These are phyloP conservation scores for Leavenworthia alabamica DNA, from an alignment of 345 rosid genomes.

Conservation along the genomic window DNA sequence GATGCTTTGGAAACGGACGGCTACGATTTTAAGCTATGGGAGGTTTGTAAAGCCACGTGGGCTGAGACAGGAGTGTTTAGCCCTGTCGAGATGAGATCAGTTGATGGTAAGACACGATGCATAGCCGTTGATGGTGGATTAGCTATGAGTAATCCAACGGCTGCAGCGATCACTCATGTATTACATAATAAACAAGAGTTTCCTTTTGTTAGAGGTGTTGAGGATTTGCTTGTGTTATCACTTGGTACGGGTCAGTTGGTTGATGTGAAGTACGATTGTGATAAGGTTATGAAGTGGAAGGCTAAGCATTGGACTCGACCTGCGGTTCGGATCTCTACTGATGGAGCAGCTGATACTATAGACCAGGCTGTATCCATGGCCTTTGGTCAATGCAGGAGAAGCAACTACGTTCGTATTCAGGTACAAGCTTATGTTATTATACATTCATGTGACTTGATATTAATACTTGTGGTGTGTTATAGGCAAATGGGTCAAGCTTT, in stretches of 20 bases:
- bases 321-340: conserved; percentile 68
- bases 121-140: conserved; percentile 89
- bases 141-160: conserved; percentile 84
- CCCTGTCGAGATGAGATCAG: conserved; percentile 66
- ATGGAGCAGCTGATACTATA: conserved; percentile 74
- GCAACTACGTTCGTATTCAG: conserved; percentile 86
- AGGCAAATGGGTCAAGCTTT: conserved; percentile 76
- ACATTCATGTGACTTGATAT: not conserved
- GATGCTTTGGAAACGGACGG: conserved; percentile 92
- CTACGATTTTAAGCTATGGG: conserved; percentile 77
- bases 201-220: conserved; percentile 91
- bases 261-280: conserved; percentile 64
- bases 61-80: conserved; percentile 74
- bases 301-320: conserved; percentile 89
- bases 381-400: conserved; percentile 64
- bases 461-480: conserved; percentile 15
- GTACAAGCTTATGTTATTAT: no score
- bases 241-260: conserved; percentile 76
- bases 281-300: conserved; percentile 73
- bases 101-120: conserved; percentile 69
- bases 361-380: conserved; percentile 95
- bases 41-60: conserved; percentile 84
- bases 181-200: conserved; percentile 94
- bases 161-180: conserved; percentile 95
- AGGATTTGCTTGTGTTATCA: conserved; percentile 82